Percentiles rank a stretch among this genome's conserved stretches.
These are phyloP conservation scores for Dissophora ornata DNA, from an alignment of 192 early-diverging fungal species.

Conservation along the genomic window DNA sequence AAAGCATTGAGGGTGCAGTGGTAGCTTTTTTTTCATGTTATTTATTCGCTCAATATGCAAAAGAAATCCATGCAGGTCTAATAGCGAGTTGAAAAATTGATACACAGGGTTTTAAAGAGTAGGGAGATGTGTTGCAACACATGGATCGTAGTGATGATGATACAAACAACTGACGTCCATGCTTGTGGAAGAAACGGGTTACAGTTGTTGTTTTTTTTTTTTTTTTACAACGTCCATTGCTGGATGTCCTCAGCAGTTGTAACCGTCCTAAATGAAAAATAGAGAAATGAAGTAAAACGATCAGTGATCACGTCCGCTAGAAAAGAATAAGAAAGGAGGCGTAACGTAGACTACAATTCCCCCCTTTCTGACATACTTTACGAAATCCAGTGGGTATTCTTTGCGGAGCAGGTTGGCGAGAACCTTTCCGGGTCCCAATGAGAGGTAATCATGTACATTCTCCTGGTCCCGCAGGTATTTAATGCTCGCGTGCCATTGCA, in stretches of 20 bases:
- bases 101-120: too few relatives aligned
- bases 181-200: too few relatives aligned
- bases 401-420: slow-evolving; percentile 90
- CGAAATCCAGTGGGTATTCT: slow-evolving; percentile 82
- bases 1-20: too few relatives aligned
- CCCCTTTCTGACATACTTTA: slow-evolving; percentile 71
- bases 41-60: too few relatives aligned
- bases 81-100: too few relatives aligned
- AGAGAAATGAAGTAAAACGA: not conserved
- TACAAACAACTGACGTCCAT: too few relatives aligned
- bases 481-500: slow-evolving; percentile 91
- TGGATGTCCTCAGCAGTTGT: slow-evolving; percentile 47
- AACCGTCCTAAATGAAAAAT: slow-evolving; percentile 17
- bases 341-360: too few relatives aligned
- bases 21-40: too few relatives aligned
- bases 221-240: slow-evolving; percentile 42
- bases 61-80: too few relatives aligned
- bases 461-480: slow-evolving; percentile 81
- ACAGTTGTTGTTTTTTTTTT: too few relatives aligned
- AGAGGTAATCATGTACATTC: slow-evolving; percentile 78
- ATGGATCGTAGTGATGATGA: too few relatives aligned
- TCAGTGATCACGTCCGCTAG: not conserved
- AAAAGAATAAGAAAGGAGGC: not conserved
- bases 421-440: slow-evolving; percentile 87
- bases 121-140: too few relatives aligned